Percentiles rank a stretch among this genome's conserved stretches.
Conservation (phyloP, 805 yeast species). For the Suhomyces kilbournensis region DNA sequence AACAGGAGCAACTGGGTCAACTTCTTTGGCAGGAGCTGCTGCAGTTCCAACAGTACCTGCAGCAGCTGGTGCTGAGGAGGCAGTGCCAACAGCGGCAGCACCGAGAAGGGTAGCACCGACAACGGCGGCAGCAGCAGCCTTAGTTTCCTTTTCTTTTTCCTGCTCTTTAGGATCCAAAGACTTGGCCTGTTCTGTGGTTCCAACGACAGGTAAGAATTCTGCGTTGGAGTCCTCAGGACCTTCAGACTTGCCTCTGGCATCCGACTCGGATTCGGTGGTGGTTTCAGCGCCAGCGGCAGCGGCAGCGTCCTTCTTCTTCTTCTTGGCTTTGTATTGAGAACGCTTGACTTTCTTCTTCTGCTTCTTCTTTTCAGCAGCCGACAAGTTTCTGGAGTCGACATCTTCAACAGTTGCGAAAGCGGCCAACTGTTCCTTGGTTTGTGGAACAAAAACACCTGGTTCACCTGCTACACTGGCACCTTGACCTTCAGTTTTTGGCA, state of each 20-base stretch:
- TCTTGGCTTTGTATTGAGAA: constrained; percentile 41
- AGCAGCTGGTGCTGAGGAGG: constrained; percentile 2
- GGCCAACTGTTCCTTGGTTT: constrained; percentile 58
- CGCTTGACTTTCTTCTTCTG: constrained; percentile 45
- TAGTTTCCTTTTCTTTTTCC: constrained; percentile 11
- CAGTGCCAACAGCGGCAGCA: constrained; percentile 6
- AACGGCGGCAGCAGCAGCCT: constrained; percentile 3
- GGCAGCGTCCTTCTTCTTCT: constrained; percentile 32
- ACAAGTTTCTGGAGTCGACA: constrained; percentile 37
- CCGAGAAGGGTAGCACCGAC: background rate
- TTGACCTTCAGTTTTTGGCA: constrained; percentile 44
- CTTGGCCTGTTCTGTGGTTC: constrained; percentile 3
- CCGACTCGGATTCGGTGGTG: constrained; percentile 6
- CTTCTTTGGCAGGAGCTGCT: constrained; percentile 1
- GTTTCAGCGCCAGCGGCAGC: constrained; percentile 9
- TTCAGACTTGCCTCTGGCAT: background rate
- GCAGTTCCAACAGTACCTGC: background rate
- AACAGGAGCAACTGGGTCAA: background rate
- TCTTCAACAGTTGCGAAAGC: constrained; percentile 60
- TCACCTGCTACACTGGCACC: constrained; percentile 54
- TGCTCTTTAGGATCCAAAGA: constrained; percentile 9
- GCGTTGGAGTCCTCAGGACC: constrained; percentile 2
- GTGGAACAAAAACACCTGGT: constrained; percentile 71
- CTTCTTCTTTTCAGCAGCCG: constrained; percentile 38
- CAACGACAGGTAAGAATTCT: constrained; percentile 2